Evolutionary conservation across 768 basidiomycete genomes (phyloP).

Genomic region (Steccherinum ochraceum): DNA sequence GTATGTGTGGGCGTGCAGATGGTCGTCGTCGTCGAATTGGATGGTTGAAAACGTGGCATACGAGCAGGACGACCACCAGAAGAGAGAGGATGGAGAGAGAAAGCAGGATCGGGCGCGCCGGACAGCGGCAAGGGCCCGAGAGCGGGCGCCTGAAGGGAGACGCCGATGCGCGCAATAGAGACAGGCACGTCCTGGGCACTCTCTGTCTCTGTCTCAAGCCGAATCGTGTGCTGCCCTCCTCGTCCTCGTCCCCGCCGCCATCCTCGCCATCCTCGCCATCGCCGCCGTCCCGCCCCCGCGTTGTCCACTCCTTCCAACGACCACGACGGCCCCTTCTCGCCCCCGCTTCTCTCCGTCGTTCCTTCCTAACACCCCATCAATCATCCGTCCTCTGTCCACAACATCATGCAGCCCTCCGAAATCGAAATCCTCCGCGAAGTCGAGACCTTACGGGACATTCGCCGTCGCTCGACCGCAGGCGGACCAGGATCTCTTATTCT

Average conservation of each 20-base stretch:
- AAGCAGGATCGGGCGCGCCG: too few relatives aligned
- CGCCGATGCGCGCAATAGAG: too few relatives aligned
- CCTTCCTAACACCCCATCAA: not conserved
- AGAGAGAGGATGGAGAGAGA: too few relatives aligned
- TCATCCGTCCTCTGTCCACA: not conserved
- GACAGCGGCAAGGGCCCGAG: not conserved
- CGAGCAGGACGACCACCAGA: too few relatives aligned
- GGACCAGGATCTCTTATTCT: constrained; percentile 78
- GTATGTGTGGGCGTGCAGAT: too few relatives aligned
- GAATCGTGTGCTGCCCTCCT: not conserved
- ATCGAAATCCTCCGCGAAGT: constrained; percentile 86
- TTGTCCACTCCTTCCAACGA: not conserved
- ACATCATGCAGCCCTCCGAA: constrained; percentile 62
- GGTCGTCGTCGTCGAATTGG: too few relatives aligned
- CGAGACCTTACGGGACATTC: constrained; percentile 77
- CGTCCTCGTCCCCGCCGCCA: not conserved
- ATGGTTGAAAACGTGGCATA: too few relatives aligned
- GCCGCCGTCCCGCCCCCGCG: too few relatives aligned
- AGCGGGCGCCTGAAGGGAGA: not conserved
- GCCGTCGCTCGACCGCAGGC: constrained; percentile 70
- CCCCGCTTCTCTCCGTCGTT: not conserved
- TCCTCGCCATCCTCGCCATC: not conserved
- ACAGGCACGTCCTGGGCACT: not conserved
- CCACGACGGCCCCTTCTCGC: not conserved
- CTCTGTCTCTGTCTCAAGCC: not conserved